Conservation (phyloP, 257 asterid species). For the Cordia subcordata region DNA sequence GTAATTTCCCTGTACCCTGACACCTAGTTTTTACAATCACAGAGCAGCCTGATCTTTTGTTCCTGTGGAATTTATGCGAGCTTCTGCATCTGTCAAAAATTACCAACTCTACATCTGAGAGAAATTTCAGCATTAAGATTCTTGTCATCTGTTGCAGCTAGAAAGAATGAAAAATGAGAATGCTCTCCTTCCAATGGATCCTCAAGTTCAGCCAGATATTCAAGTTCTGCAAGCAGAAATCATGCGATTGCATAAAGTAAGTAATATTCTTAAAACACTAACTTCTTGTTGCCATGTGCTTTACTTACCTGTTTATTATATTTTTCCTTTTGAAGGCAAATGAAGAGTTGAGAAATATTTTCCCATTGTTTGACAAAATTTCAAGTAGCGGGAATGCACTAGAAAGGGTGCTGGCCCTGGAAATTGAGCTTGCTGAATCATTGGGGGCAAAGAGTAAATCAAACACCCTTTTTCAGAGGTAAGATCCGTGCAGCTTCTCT, state of each 20-base stretch:
- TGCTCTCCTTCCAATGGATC: slow-evolving; percentile 26
- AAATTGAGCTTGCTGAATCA: slow-evolving; percentile 90
- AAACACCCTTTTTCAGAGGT: slow-evolving; percentile 70
- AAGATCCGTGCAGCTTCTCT: slow-evolving; percentile 2
- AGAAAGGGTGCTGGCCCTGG: slow-evolving; percentile 88
- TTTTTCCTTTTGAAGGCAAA: slow-evolving; percentile 48
- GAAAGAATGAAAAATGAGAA: slow-evolving; percentile 92
- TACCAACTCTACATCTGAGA: too few species aligned
- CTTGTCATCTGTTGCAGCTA: slow-evolving; percentile 45
- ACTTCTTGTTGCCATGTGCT: slow-evolving; percentile 6
- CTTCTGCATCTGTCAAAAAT: too few species aligned
- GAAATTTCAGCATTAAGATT: background rate
- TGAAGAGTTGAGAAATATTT: slow-evolving; percentile 77
- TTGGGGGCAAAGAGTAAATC: slow-evolving; percentile 59
- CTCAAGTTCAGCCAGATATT: slow-evolving; percentile 31
- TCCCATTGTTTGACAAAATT: slow-evolving; percentile 61
- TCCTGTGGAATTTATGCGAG: background rate
- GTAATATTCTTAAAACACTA: slow-evolving; percentile 3
- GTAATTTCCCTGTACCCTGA: slow-evolving; percentile 26
- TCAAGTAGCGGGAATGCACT: slow-evolving; percentile 67
- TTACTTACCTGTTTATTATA: slow-evolving; percentile 4
- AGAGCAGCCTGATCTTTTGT: too few species aligned
- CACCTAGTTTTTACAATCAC: background rate
- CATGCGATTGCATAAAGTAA: slow-evolving; percentile 59
- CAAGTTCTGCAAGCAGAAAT: slow-evolving; percentile 51